These are phyloP conservation scores for Apiospora marii DNA, from an alignment of 2,329 filamentous ascomycete genomes.

Conservation along the genomic window DNA sequence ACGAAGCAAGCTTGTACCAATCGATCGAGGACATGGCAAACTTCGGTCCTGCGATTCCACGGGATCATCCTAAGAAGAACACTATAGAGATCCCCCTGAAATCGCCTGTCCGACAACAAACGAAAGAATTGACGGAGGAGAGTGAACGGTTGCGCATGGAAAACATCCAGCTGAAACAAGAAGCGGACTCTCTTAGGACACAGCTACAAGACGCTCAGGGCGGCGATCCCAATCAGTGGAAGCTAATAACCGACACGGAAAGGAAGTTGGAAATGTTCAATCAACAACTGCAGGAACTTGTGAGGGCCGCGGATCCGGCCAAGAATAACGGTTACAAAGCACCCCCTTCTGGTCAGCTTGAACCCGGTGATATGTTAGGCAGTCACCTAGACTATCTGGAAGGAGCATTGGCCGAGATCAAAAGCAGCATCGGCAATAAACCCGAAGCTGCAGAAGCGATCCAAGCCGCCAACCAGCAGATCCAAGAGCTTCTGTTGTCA, in stretches of 20 bases:
- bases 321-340: conserved; percentile 55
- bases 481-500: conserved; percentile 62
- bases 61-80: conserved; percentile 47
- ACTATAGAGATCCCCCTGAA: conserved; percentile 66
- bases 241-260: conserved; percentile 68
- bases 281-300: conserved; percentile 69
- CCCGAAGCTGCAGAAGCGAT: conserved; percentile 63
- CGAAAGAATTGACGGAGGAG: conserved; percentile 58
- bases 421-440: conserved; percentile 60
- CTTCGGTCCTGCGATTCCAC: conserved; percentile 30
- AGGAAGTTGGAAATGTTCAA: conserved; percentile 74
- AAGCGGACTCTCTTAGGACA: conserved; percentile 43
- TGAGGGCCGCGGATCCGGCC: conserved; percentile 68
- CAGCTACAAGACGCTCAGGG: conserved; percentile 46
- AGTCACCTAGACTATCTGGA: conserved; percentile 76
- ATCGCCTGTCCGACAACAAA: conserved; percentile 63
- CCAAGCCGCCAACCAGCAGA: conserved; percentile 67
- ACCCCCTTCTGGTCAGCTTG: conserved; percentile 50
- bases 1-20: conserved; percentile 78
- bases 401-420: conserved; percentile 67
- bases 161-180: conserved; percentile 47
- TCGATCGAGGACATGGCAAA: conserved; percentile 69
- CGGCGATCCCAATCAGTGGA: conserved; percentile 49
- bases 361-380: conserved; percentile 56
- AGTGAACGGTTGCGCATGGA: conserved; percentile 56